phyloP scores from a whole-genome alignment of 1,139 yeast genomes.

The Debaryomycetaceae sp. region DNA sequence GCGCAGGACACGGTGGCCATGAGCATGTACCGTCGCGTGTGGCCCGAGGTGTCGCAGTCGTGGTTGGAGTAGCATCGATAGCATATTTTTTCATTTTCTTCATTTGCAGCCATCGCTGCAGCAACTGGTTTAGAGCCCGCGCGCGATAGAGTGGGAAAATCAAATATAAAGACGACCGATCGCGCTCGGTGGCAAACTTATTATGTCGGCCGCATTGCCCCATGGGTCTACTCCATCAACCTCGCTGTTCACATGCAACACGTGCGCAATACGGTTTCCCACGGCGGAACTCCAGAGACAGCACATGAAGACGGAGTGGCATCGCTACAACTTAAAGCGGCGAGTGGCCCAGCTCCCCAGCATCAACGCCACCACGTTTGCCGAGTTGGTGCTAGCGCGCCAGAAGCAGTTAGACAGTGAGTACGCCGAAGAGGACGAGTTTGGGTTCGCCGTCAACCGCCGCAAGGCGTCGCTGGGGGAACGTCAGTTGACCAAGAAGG shows the following conservation, averaged over 20 bases:
- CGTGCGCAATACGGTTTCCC: conserved; percentile 77
- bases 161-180: not conserved
- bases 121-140: not conserved
- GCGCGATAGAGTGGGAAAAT: conserved; percentile 1
- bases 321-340: conserved; percentile 85
- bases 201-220: conserved; percentile 23
- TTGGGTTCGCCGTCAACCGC: conserved; percentile 49
- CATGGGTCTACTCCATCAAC: conserved; percentile 33
- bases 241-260: conserved; percentile 69
- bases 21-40: conserved; percentile 89
- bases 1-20: conserved; percentile 93
- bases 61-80: conserved; percentile 21
- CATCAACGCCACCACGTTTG: conserved; percentile 74
- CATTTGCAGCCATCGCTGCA: not conserved
- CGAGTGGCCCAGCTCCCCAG: conserved; percentile 84
- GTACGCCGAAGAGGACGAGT: conserved; percentile 52
- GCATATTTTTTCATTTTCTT: not conserved
- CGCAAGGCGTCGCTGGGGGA: conserved; percentile 22
- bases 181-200: conserved; percentile 1
- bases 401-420: conserved; percentile 26
- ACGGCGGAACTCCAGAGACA: conserved; percentile 76
- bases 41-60: conserved; percentile 59
- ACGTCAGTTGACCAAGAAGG: conserved; percentile 20
- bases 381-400: conserved; percentile 58
- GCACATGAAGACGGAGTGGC: conserved; percentile 98